phyloP scores from a whole-genome alignment of 1,284 basidiomycete species.

The Melampsora larici-populina region DNA sequence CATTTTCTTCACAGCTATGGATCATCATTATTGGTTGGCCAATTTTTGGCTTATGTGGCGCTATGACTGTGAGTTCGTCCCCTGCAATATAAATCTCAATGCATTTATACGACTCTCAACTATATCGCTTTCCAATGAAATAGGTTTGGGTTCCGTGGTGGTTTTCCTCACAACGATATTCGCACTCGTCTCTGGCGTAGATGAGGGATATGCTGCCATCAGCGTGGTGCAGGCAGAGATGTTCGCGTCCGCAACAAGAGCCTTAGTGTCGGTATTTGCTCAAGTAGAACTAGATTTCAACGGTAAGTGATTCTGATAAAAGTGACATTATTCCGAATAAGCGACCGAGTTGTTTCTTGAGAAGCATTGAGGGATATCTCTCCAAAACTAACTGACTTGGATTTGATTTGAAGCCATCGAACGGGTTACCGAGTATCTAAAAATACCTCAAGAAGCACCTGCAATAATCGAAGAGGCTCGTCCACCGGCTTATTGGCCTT shows the following conservation, averaged over 20 bases:
- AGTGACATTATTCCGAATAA: too few relatives aligned
- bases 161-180: slow-evolving; percentile 42
- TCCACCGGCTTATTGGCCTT: slow-evolving; percentile 43
- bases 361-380: too few relatives aligned
- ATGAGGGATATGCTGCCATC: slow-evolving; percentile 42
- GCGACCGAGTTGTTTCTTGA: too few relatives aligned
- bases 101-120: neutral
- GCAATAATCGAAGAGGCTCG: slow-evolving; percentile 19
- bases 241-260: slow-evolving; percentile 67
- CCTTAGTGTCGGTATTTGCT: slow-evolving; percentile 57
- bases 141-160: slow-evolving; percentile 55
- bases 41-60: slow-evolving; percentile 66
- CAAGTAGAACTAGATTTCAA: slow-evolving; percentile 64
- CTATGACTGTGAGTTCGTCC: slow-evolving; percentile 63
- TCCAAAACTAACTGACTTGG: too few relatives aligned
- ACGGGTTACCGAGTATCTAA: slow-evolving; percentile 49
- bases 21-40: slow-evolving; percentile 44
- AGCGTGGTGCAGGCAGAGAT: slow-evolving; percentile 63
- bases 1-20: slow-evolving; percentile 33
- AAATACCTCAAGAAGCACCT: slow-evolving; percentile 47
- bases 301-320: slow-evolving; percentile 36
- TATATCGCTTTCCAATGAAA: neutral
- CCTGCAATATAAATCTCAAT: neutral
- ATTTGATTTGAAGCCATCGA: slow-evolving; percentile 46
- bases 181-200: slow-evolving; percentile 26